Evolutionary conservation across 1,284 basidiomycete species (phyloP).

Genomic region (Cryptococcus amylolentus): DNA sequence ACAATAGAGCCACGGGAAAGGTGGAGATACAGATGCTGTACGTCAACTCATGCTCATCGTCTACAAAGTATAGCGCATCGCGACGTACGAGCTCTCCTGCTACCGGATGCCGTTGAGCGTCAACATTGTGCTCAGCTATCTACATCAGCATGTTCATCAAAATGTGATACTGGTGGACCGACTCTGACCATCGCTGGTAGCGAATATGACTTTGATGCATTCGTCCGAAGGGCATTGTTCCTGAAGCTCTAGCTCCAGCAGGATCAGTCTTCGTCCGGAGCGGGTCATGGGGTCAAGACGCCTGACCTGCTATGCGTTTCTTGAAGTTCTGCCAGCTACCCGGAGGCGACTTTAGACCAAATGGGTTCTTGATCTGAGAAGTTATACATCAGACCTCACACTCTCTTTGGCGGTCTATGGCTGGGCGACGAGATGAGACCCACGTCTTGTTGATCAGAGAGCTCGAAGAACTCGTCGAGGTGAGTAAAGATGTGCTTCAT

Average conservation of each 20-base stretch:
- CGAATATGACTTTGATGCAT: constrained; percentile 33
- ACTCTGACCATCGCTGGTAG: constrained; percentile 37
- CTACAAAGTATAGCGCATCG: not conserved
- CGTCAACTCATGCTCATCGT: not conserved
- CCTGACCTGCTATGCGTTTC: constrained; percentile 19
- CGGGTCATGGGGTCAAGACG: not conserved
- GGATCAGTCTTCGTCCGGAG: not conserved
- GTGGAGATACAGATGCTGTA: not conserved
- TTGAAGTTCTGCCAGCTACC: constrained; percentile 25
- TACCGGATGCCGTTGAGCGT: constrained; percentile 16
- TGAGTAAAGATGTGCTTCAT: constrained; percentile 22
- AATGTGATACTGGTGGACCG: no score
- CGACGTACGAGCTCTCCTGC: constrained; percentile 7
- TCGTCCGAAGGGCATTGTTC: constrained; percentile 13
- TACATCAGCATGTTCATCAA: not conserved
- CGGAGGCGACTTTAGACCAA: constrained; percentile 19
- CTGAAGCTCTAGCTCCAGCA: constrained; percentile 18
- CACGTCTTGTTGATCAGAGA: constrained; percentile 29
- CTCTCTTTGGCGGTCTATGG: not conserved
- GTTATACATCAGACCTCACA: not conserved
- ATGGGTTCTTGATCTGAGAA: constrained; percentile 21
- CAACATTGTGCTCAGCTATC: constrained; percentile 31
- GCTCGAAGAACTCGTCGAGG: constrained; percentile 25
- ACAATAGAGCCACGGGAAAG: not conserved
- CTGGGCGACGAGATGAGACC: not conserved